A percentile compares a stretch with the other conserved stretches of the same genome.
Evolutionary conservation across 257 asterid genomes (phyloP).

Genomic region (Solanum gracilifrons): DNA sequence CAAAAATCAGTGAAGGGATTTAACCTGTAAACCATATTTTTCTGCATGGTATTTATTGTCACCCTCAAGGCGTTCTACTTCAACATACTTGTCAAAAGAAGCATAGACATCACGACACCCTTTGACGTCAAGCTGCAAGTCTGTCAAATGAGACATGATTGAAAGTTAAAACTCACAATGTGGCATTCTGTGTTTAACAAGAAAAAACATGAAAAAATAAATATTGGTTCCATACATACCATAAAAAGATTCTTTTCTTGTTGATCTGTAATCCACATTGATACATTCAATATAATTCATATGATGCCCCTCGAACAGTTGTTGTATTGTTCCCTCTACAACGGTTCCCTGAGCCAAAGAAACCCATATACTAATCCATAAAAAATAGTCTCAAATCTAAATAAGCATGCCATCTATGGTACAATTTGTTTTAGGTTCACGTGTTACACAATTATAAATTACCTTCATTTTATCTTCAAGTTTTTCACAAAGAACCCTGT

Average conservation of each 20-base stretch:
- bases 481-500: constrained; percentile 76
- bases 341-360: constrained; percentile 54
- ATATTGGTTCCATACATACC: constrained; percentile 23
- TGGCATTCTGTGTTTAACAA: not conserved
- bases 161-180: not conserved
- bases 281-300: constrained; percentile 82
- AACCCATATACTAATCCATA: not conserved
- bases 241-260: constrained; percentile 79
- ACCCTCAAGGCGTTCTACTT: constrained; percentile 74
- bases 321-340: constrained; percentile 82
- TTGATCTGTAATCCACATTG: constrained; percentile 70
- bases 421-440: not conserved
- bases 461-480: constrained; percentile 94
- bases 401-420: not conserved
- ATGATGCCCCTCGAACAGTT: constrained; percentile 82
- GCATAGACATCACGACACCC: constrained; percentile 72
- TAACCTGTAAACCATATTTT: constrained; percentile 64
- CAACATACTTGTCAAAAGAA: constrained; percentile 80
- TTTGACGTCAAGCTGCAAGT: constrained; percentile 78
- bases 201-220: not conserved
- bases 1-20: not conserved
- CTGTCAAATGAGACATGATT: constrained; percentile 25
- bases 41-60: constrained; percentile 79
- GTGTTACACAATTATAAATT: not conserved
- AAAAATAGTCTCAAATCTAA: not conserved